A percentile compares a stretch with the other conserved stretches of the same genome.
These are phyloP conservation scores for Amylocarpus encephaloides DNA, from an alignment of 2,329 filamentous ascomycete genomes.

Conservation along the genomic window DNA sequence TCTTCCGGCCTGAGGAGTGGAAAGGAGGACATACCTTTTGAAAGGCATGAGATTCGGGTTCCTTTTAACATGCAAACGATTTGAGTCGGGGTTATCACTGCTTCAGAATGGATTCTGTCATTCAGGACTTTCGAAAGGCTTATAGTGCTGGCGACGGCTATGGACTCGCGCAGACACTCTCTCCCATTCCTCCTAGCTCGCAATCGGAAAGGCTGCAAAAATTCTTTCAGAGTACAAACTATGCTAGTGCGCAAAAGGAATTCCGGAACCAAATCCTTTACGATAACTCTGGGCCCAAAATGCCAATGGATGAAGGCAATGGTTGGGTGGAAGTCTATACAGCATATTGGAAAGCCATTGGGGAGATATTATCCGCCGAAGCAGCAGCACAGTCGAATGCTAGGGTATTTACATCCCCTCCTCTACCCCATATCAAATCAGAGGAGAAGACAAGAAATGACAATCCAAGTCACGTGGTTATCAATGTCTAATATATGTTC, in stretches of 20 bases:
- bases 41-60: background rate
- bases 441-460: too few species aligned
- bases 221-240: conserved; percentile 68
- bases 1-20: background rate
- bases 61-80: background rate
- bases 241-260: conserved; percentile 52
- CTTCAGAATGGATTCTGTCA: conserved; percentile 61
- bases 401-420: conserved; percentile 22
- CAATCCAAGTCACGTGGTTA: too few species aligned
- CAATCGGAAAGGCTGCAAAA: conserved; percentile 60
- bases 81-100: background rate
- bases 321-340: conserved; percentile 86
- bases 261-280: conserved; percentile 66
- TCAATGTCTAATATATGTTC: background rate
- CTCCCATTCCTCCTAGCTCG: conserved; percentile 57
- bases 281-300: conserved; percentile 39
- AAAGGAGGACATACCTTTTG: background rate
- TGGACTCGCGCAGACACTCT: conserved; percentile 66
- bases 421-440: too few species aligned
- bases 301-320: conserved; percentile 52
- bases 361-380: conserved; percentile 63
- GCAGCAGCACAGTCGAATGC: conserved; percentile 36
- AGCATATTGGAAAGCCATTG: conserved; percentile 76
- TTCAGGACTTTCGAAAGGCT: conserved; percentile 66
- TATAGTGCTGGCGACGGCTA: conserved; percentile 62